phyloP scores from a whole-genome alignment of 495 filamentous ascomycete genomes.

The Penicillium roqueforti region DNA sequence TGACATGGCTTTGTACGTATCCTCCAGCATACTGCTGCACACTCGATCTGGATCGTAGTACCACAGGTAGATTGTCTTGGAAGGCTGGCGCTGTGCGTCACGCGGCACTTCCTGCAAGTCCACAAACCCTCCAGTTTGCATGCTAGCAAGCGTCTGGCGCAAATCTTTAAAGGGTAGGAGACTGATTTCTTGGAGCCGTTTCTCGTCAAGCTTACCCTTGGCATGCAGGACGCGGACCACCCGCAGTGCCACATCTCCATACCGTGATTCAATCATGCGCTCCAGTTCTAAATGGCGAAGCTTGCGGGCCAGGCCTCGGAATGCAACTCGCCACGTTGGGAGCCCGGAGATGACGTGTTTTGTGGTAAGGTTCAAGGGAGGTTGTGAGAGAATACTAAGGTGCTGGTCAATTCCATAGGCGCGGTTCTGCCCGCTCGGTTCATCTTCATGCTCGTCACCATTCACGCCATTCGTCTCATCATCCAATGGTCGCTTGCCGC shows the following conservation, averaged over 20 bases:
- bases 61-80: slow-evolving; percentile 82
- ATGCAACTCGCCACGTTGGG: slow-evolving; percentile 78
- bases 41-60: slow-evolving; percentile 76
- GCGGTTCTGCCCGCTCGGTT: slow-evolving; percentile 36
- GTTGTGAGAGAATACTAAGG: slow-evolving; percentile 67
- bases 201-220: slow-evolving; percentile 90
- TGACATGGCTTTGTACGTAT: slow-evolving; percentile 86
- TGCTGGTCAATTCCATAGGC: slow-evolving; percentile 66
- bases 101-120: slow-evolving; percentile 90
- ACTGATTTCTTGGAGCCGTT: slow-evolving; percentile 66
- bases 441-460: slow-evolving; percentile 21
- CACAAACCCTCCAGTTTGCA: slow-evolving; percentile 78
- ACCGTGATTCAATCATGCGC: slow-evolving; percentile 66
- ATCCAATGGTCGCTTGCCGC: slow-evolving; percentile 37
- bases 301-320: slow-evolving; percentile 59
- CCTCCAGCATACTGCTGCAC: slow-evolving; percentile 60
- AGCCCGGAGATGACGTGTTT: slow-evolving; percentile 47
- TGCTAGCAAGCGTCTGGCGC: slow-evolving; percentile 70
- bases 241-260: slow-evolving; percentile 70
- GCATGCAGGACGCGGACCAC: slow-evolving; percentile 75
- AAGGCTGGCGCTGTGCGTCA: slow-evolving; percentile 71
- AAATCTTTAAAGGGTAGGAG: slow-evolving; percentile 77
- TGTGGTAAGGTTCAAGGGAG: slow-evolving; percentile 58
- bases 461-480: slow-evolving; percentile 33
- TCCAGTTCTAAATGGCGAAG: slow-evolving; percentile 74